phyloP scores from a whole-genome alignment of 2,329 filamentous ascomycete genomes.

The Rutstroemia sydowiana region DNA sequence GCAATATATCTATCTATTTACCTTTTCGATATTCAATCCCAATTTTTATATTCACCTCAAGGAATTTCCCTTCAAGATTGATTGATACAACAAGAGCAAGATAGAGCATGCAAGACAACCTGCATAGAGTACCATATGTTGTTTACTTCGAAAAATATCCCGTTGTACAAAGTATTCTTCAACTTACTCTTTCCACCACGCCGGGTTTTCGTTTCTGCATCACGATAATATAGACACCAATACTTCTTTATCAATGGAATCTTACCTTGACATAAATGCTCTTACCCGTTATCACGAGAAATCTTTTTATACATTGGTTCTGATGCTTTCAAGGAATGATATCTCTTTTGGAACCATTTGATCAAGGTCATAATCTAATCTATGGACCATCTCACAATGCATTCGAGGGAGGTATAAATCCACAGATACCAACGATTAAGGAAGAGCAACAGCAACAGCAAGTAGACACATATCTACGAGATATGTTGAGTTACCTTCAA shows the following conservation, averaged over 20 bases:
- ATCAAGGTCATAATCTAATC: too few species aligned
- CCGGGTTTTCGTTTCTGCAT: slow-evolving; percentile 9
- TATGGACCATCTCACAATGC: too few species aligned
- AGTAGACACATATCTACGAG: too few species aligned
- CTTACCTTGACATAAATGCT: slow-evolving; percentile 4
- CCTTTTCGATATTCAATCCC: too few species aligned
- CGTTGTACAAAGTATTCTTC: not conserved
- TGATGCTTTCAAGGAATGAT: not conserved
- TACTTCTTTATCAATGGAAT: slow-evolving; percentile 3
- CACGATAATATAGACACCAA: slow-evolving; percentile 11
- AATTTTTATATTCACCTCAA: not conserved
- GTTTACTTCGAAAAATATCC: not conserved
- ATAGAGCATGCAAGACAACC: not conserved
- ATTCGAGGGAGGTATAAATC: too few species aligned
- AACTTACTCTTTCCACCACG: not conserved
- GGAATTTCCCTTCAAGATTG: too few species aligned
- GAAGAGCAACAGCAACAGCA: too few species aligned
- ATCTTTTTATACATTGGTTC: not conserved
- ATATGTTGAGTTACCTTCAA: too few species aligned
- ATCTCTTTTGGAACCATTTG: too few species aligned
- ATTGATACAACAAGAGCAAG: too few species aligned
- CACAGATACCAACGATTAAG: not conserved
- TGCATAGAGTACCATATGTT: not conserved
- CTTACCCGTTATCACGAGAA: not conserved
- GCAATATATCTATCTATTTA: too few species aligned